Base-by-base conservation (phyloP, 208 protist species). In the Leishmania lainsoni region DNA sequence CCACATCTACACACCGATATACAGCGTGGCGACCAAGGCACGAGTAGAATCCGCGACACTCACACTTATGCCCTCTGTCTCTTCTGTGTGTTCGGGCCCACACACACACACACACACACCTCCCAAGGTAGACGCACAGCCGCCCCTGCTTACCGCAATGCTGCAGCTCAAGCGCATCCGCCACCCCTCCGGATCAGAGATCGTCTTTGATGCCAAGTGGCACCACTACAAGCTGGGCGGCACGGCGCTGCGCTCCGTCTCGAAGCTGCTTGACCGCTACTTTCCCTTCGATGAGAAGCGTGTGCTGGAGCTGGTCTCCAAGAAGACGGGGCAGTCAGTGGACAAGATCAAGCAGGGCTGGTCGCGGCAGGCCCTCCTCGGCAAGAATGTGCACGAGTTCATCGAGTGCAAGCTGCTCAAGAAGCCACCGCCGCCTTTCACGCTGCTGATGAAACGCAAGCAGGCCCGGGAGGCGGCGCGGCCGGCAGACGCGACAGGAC, bases 361-460 rank as follows among this genome's bases (percentile, higher is more conserved):
- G 93, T 83, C 70, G 49, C 85, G 90, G 9, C 92, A 96, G 84
- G 92, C 92, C 66, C 84, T 97, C n/a, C 86, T 97, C 20, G 94
- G 94, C n/a, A 95, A 95, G 78, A 97, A 97, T 80, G 86, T 97
- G 26, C 94, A 97, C 83, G 91, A 89, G 83, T 96, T 93, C 75
- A 96, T 97, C 82, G 94, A 97, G 75, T 90, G 84, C 76, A 87
- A 84, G 48, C 87, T 97, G 14, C 84, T 91, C 48, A 85, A 90
- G 32, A 79, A 90, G 32, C 94, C 94, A 51, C 90, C 92, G 52
- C 94, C 94, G 56, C 82, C 90, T 3, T 93, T 92, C 78, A 86
- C 85, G 72, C 69, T 93, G 59, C 76, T 96, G 20, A 45, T 94
- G 70, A 45, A 91, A 52, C 76, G 74, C 12, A 65, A 63, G 22